phyloP scores from a whole-genome alignment of 768 basidiomycete genomes.

The Chlorophyllum brunneum region DNA sequence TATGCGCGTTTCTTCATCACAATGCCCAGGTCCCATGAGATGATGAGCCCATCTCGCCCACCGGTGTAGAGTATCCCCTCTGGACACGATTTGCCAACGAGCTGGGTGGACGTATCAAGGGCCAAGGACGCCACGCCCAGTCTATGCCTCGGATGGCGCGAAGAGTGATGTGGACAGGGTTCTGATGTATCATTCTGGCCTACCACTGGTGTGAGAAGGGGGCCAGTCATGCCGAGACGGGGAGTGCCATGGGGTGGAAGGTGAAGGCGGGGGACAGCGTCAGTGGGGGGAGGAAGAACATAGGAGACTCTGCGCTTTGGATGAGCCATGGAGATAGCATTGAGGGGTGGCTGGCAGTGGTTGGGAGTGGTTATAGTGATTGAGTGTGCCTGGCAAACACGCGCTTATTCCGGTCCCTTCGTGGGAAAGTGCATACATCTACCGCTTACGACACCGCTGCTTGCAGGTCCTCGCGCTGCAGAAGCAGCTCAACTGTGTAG shows the following conservation, averaged over 20 bases:
- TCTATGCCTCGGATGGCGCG: slow-evolving; percentile 72
- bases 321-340: slow-evolving; percentile 31
- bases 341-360: not conserved
- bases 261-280: slow-evolving; percentile 58
- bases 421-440: not conserved
- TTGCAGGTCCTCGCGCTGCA: slow-evolving; percentile 41
- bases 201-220: slow-evolving; percentile 51
- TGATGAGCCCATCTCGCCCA: slow-evolving; percentile 83
- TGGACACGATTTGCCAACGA: slow-evolving; percentile 61
- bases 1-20: slow-evolving; percentile 48
- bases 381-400: not conserved
- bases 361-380: too few species aligned
- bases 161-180: slow-evolving; percentile 21
- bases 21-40: slow-evolving; percentile 82
- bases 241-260: slow-evolving; percentile 65
- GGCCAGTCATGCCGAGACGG: slow-evolving; percentile 65
- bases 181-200: slow-evolving; percentile 20
- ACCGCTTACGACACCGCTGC: not conserved
- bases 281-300: slow-evolving; percentile 72
- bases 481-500: slow-evolving; percentile 46
- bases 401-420: not conserved
- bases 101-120: slow-evolving; percentile 76
- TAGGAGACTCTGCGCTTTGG: slow-evolving; percentile 78
- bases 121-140: slow-evolving; percentile 87
- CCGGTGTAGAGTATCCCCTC: slow-evolving; percentile 90